These are phyloP conservation scores for Penicillium dipodomyicola DNA, from an alignment of 495 filamentous ascomycete genomes.

Conservation along the genomic window DNA sequence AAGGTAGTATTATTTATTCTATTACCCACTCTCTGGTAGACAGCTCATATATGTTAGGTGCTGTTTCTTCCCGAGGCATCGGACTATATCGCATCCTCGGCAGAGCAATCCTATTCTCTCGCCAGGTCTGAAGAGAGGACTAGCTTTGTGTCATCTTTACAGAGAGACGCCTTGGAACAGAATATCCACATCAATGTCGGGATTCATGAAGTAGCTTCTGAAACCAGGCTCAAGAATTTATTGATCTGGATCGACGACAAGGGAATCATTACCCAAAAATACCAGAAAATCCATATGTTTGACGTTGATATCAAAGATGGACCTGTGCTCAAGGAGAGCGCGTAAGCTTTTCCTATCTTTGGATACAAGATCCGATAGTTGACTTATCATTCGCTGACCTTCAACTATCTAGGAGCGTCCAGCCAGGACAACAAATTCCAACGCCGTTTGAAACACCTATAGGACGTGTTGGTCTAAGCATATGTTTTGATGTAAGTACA, in stretches of 20 bases:
- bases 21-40: not conserved
- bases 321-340: conserved; percentile 62
- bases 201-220: conserved; percentile 72
- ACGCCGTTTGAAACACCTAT: conserved; percentile 70
- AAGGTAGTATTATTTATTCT: conserved; percentile 50
- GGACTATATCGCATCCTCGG: conserved; percentile 75
- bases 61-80: conserved; percentile 90
- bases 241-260: conserved; percentile 67
- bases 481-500: conserved; percentile 79
- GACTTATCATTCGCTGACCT: not conserved
- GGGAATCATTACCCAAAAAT: conserved; percentile 59
- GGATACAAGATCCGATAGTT: not conserved
- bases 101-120: conserved; percentile 64
- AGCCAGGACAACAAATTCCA: conserved; percentile 56
- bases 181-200: conserved; percentile 79
- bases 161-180: conserved; percentile 57
- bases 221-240: conserved; percentile 58
- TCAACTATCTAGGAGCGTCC: conserved; percentile 48
- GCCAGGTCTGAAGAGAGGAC: conserved; percentile 54
- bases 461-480: conserved; percentile 72
- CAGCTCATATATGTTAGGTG: conserved; percentile 47
- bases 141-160: conserved; percentile 71
- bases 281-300: conserved; percentile 79
- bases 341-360: conserved; percentile 27
- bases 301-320: conserved; percentile 66